Conservation (phyloP, 257 asterid genomes). For the Nyctanthes arbortristis region DNA sequence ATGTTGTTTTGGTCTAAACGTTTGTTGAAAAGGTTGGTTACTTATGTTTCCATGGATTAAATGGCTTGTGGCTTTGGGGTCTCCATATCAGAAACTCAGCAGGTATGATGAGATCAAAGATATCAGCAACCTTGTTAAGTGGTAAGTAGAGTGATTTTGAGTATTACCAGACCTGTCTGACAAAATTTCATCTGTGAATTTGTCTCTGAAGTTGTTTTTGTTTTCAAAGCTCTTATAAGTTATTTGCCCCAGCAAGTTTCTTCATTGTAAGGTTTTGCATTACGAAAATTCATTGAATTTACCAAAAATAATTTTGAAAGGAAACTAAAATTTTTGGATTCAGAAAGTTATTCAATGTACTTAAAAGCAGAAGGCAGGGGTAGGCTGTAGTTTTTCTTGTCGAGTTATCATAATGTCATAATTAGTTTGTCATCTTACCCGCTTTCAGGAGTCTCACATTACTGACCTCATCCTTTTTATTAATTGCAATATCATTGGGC, state of each 20-base stretch:
- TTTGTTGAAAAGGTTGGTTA: neutral
- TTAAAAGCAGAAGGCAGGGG: constrained; percentile 11
- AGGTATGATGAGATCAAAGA: neutral
- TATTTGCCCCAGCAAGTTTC: neutral
- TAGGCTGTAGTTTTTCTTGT: constrained; percentile 21
- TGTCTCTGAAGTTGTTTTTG: neutral
- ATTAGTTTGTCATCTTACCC: constrained; percentile 16
- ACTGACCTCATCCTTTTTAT: neutral
- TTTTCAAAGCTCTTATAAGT: neutral
- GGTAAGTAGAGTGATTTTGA: neutral
- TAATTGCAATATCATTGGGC: neutral
- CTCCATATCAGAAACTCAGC: neutral
- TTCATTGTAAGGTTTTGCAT: neutral
- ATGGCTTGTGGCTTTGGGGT: neutral
- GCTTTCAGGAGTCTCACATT: constrained; percentile 12
- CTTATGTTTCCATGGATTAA: neutral
- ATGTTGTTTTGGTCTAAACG: neutral
- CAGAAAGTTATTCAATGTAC: constrained; percentile 13
- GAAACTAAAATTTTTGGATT: constrained; percentile 2
- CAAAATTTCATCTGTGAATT: neutral
- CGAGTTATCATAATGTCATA: constrained; percentile 19
- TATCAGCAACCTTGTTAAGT: neutral
- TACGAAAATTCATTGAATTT: neutral
- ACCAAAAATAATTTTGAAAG: neutral
- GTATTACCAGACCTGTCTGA: constrained; percentile 6